Percentiles rank a stretch among this genome's conserved stretches.
Evolutionary conservation across 2,329 filamentous ascomycete species (phyloP).

Genomic region (Cadophora sp.): DNA sequence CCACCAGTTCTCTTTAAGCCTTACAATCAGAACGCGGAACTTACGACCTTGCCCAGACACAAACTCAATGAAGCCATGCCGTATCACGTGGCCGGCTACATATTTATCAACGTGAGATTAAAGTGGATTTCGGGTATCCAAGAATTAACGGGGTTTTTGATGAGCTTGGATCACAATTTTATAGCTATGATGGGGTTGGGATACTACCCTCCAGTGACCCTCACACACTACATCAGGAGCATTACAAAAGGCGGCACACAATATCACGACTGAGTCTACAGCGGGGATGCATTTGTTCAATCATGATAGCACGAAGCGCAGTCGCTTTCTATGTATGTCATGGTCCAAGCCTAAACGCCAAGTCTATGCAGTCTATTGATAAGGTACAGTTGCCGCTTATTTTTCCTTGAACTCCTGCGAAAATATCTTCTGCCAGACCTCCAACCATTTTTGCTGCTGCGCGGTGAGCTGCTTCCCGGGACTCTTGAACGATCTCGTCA

Average conservation of each 20-base stretch:
- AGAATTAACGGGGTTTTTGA: not conserved
- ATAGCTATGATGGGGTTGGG: too few species aligned
- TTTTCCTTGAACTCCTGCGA: constrained; percentile 46
- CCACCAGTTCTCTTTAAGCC: too few species aligned
- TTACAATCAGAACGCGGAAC: too few species aligned
- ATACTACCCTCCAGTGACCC: not conserved
- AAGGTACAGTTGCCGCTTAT: constrained; percentile 26
- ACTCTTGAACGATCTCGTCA: constrained; percentile 73
- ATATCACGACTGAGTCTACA: not conserved
- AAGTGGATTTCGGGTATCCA: too few species aligned
- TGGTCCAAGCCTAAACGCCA: constrained; percentile 11
- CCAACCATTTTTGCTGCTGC: constrained; percentile 76
- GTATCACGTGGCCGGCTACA: not conserved
- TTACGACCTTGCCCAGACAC: not conserved
- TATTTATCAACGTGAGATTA: not conserved
- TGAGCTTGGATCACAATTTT: too few species aligned
- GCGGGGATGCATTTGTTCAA: not conserved
- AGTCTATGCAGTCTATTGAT: constrained; percentile 17
- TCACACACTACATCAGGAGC: not conserved
- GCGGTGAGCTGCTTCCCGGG: constrained; percentile 67
- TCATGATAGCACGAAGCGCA: not conserved
- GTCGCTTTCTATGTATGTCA: not conserved
- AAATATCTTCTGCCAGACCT: constrained; percentile 76
- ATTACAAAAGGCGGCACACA: not conserved
- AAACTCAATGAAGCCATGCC: not conserved